These are phyloP conservation scores for Erythrophleum ivorense DNA, from an alignment of 331 rosid genomes.

Conservation along the genomic window DNA sequence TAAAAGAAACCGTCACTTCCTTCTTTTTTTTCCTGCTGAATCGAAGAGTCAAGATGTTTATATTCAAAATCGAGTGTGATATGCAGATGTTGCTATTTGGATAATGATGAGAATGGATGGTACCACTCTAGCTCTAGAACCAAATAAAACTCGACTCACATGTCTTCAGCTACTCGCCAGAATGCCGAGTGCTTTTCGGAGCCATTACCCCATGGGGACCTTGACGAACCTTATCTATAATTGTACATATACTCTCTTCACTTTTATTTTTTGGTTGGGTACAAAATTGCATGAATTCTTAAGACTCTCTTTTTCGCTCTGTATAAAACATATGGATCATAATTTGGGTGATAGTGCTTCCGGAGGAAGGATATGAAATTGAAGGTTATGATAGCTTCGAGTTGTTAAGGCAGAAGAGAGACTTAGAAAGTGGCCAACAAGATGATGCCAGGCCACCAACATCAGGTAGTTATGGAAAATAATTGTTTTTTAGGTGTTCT, in stretches of 20 bases:
- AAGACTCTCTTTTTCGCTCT: neutral
- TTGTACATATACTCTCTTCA: neutral
- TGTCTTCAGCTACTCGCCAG: neutral
- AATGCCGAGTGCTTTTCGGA: conserved; percentile 14
- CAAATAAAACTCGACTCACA: neutral
- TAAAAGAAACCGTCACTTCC: too few relatives aligned
- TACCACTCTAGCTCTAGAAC: neutral
- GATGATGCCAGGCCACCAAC: neutral
- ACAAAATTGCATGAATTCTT: neutral
- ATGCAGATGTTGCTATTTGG: neutral
- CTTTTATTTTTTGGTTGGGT: neutral
- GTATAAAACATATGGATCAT: neutral
- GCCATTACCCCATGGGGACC: neutral
- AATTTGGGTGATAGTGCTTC: neutral
- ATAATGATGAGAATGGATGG: neutral
- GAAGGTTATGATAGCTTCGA: neutral
- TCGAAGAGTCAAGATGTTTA: too few relatives aligned
- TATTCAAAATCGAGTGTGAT: neutral
- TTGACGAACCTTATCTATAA: neutral
- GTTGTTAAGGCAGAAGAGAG: neutral
- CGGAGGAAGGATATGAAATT: neutral
- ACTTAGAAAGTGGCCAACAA: neutral
- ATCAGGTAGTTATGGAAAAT: neutral
- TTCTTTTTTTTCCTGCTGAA: too few relatives aligned
- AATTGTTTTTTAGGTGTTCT: neutral